Conservation (phyloP, 108 stramenopile species). For the Skeletonema grethae region DNA sequence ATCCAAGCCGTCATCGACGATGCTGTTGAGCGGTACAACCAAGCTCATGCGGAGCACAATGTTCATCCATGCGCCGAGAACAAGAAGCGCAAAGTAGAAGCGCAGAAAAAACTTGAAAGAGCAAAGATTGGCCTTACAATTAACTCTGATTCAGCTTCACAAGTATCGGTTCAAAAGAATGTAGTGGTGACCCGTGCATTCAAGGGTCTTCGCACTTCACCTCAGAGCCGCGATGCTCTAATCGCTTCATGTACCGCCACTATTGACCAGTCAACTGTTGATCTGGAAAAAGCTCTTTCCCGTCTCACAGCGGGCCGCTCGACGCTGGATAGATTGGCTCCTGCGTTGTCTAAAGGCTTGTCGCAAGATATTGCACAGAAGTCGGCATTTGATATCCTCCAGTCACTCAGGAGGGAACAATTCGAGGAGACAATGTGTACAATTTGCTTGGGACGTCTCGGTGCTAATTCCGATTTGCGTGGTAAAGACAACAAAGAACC, state of each 20-base stretch:
- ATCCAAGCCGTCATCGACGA: slow-evolving; percentile 18
- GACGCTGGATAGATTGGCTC: slow-evolving; percentile 8
- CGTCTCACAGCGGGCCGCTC: slow-evolving; percentile 3
- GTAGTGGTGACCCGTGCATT: background rate
- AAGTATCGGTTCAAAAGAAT: background rate
- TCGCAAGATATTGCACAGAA: slow-evolving; percentile 8
- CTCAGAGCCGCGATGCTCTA: slow-evolving; percentile 1
- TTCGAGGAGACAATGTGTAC: slow-evolving; percentile 37
- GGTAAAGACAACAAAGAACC: background rate
- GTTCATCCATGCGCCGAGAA: slow-evolving; percentile 25
- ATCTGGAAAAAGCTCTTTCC: slow-evolving; percentile 7
- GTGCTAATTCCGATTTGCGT: slow-evolving; percentile 9
- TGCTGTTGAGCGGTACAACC: slow-evolving; percentile 10
- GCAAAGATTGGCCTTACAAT: slow-evolving; percentile 1
- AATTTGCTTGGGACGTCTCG: slow-evolving; percentile 44
- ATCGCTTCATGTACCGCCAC: background rate
- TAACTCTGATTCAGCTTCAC: background rate
- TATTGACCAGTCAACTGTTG: background rate
- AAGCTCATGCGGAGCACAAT: slow-evolving; percentile 13
- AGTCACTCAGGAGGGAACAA: slow-evolving; percentile 29
- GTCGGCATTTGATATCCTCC: slow-evolving; percentile 40
- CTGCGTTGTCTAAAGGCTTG: slow-evolving; percentile 1
- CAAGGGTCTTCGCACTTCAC: background rate
- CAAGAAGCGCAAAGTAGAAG: slow-evolving; percentile 8
- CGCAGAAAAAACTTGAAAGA: slow-evolving; percentile 11